phyloP scores from a whole-genome alignment of 2,329 filamentous ascomycete genomes.

The Epichloe sp. region DNA sequence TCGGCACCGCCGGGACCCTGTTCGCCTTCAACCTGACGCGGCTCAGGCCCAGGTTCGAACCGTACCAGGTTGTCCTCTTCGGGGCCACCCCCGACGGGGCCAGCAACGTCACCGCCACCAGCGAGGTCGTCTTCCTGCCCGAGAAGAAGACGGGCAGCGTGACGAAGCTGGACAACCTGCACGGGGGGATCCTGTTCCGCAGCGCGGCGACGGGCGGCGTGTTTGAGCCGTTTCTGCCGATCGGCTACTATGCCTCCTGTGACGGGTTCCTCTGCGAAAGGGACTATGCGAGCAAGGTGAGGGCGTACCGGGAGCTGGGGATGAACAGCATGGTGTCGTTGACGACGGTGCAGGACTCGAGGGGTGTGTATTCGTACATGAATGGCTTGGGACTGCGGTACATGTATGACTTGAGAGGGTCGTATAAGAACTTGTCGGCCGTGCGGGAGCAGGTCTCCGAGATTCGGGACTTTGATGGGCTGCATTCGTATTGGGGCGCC shows the following conservation, averaged over 20 bases:
- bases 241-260: conserved; percentile 30
- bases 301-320: conserved; percentile 22
- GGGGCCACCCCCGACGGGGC: conserved; percentile 19
- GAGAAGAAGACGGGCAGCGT: conserved; percentile 29
- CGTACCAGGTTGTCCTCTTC: conserved; percentile 27
- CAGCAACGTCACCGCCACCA: conserved; percentile 22
- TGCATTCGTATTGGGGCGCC: conserved; percentile 32
- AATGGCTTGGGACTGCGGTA: conserved; percentile 24
- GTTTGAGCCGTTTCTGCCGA: conserved; percentile 30
- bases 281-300: conserved; percentile 19
- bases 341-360: conserved; percentile 24
- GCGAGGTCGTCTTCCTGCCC: conserved; percentile 28
- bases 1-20: conserved; percentile 22
- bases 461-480: conserved; percentile 24
- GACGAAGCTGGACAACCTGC: conserved; percentile 31
- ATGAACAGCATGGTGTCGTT: conserved; percentile 33
- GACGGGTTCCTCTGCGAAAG: conserved; percentile 29
- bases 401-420: conserved; percentile 32
- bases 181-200: conserved; percentile 29
- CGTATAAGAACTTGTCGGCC: conserved; percentile 30
- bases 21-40: conserved; percentile 24
- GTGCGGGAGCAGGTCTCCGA: conserved; percentile 25
- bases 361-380: conserved; percentile 26
- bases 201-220: conserved; percentile 20
- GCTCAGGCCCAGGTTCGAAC: conserved; percentile 21